These are phyloP conservation scores for Bipolaris victoriae DNA, from an alignment of 2,329 filamentous ascomycete species.

Conservation along the genomic window DNA sequence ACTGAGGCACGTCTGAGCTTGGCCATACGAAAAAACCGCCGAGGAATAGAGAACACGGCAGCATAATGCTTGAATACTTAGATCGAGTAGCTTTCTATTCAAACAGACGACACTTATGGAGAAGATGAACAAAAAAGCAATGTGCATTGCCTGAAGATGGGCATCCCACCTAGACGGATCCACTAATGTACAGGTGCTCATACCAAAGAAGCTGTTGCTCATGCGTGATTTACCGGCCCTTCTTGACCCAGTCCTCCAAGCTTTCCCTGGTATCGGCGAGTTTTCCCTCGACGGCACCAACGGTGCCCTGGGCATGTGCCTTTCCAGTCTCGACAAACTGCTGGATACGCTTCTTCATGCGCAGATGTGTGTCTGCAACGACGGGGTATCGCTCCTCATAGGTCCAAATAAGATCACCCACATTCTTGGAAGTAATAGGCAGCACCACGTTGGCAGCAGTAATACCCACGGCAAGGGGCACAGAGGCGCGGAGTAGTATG, in stretches of 20 bases:
- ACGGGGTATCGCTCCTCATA: constrained; percentile 90
- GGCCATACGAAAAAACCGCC: neutral
- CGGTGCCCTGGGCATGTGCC: constrained; percentile 73
- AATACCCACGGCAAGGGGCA: constrained; percentile 80
- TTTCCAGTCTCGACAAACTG: constrained; percentile 75
- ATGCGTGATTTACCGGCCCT: constrained; percentile 70
- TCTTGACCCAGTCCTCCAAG: constrained; percentile 88
- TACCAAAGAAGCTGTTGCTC: constrained; percentile 13
- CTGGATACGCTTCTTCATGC: constrained; percentile 70
- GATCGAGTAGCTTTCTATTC: neutral
- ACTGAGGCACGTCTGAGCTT: neutral
- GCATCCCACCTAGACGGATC: constrained; percentile 11
- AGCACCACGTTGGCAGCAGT: constrained; percentile 83
- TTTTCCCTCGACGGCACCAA: constrained; percentile 78
- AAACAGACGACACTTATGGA: neutral
- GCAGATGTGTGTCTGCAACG: constrained; percentile 79
- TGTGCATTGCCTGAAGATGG: constrained; percentile 7
- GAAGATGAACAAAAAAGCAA: constrained; percentile 2
- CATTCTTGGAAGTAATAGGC: constrained; percentile 88
- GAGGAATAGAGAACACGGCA: neutral
- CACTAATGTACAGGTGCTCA: constrained; percentile 27
- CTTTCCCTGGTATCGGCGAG: constrained; percentile 75
- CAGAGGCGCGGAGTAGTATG: constrained; percentile 76
- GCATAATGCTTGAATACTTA: neutral
- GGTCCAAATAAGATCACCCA: constrained; percentile 83